A percentile compares a stretch with the other conserved stretches of the same genome.
phyloP scores from a whole-genome alignment of 148 eudicot genomes.

The Camellia japonica region DNA sequence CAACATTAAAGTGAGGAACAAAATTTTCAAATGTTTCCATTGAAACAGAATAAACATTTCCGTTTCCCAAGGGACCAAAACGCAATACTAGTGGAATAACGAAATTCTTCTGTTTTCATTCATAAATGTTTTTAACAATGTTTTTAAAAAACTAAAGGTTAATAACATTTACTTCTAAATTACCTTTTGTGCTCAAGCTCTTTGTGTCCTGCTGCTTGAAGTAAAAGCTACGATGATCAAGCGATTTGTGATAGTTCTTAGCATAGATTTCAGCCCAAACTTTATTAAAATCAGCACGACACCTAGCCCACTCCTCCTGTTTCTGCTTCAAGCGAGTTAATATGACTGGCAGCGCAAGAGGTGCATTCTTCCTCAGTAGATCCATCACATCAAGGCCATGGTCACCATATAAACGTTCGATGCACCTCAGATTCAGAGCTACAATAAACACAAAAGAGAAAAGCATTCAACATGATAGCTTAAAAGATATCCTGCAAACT shows the following conservation, averaged over 20 bases:
- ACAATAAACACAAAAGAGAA: constrained; percentile 26
- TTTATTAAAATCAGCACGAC: constrained; percentile 83
- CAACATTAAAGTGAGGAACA: too few relatives aligned
- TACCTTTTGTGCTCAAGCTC: constrained; percentile 94
- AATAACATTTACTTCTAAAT: neutral
- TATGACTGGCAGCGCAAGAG: constrained; percentile 79
- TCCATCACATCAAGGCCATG: constrained; percentile 96
- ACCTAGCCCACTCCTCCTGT: constrained; percentile 90
- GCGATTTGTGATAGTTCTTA: constrained; percentile 88
- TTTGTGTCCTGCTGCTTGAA: constrained; percentile 94
- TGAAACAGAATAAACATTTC: too few relatives aligned
- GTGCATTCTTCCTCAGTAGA: constrained; percentile 68
- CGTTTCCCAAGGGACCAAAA: too few relatives aligned
- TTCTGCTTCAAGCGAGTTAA: constrained; percentile 92
- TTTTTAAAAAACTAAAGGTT: neutral
- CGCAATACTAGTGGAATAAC: too few relatives aligned
- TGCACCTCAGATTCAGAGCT: constrained; percentile 85
- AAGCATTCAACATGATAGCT: constrained; percentile 19
- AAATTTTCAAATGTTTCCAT: too few relatives aligned
- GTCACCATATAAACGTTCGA: constrained; percentile 89
- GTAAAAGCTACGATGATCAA: constrained; percentile 93
- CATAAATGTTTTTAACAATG: too few relatives aligned
- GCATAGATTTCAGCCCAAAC: constrained; percentile 90
- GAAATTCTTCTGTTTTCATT: too few relatives aligned
- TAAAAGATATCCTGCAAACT: constrained; percentile 9